Evolutionary conservation across 75 land plant species (phyloP).

Genomic region (Pseudotsuga menziesii): DNA sequence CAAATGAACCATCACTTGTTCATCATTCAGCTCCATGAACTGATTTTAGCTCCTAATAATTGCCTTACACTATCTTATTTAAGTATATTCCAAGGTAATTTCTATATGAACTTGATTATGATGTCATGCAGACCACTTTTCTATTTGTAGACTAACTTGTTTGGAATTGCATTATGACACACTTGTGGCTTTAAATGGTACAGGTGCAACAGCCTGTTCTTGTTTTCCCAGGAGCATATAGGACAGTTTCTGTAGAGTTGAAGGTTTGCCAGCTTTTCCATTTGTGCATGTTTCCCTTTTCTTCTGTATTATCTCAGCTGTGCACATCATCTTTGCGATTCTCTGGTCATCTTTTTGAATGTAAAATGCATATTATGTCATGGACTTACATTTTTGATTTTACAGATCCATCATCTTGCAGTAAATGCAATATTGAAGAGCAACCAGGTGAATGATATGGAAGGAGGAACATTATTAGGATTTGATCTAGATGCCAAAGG

Average conservation of each 20-base stretch:
- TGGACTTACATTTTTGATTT: constrained; percentile 6
- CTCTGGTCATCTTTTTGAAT: not conserved
- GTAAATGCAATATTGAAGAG: constrained; percentile 95
- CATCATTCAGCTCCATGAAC: no score
- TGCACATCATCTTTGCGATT: not conserved
- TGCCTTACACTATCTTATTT: no score
- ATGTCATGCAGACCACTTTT: not conserved
- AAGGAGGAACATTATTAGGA: constrained; percentile 79
- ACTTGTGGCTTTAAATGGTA: not conserved
- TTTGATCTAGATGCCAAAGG: constrained; percentile 52
- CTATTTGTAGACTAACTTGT: not conserved
- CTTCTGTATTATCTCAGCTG: not conserved
- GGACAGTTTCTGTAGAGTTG: constrained; percentile 83
- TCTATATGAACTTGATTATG: not conserved
- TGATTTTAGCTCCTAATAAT: no score
- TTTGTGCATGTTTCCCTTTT: not conserved
- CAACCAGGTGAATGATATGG: constrained; percentile 92
- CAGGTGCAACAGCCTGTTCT: constrained; percentile 89
- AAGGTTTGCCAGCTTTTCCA: constrained; percentile 48
- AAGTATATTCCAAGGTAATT: no score
- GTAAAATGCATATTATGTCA: constrained; percentile 2
- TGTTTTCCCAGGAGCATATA: constrained; percentile 91
- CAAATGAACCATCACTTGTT: no score
- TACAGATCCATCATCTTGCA: constrained; percentile 91
- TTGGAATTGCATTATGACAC: constrained; percentile 3